These are phyloP conservation scores for Styphnolobium japonicum DNA, from an alignment of 306 rosid genomes.

Conservation along the genomic window DNA sequence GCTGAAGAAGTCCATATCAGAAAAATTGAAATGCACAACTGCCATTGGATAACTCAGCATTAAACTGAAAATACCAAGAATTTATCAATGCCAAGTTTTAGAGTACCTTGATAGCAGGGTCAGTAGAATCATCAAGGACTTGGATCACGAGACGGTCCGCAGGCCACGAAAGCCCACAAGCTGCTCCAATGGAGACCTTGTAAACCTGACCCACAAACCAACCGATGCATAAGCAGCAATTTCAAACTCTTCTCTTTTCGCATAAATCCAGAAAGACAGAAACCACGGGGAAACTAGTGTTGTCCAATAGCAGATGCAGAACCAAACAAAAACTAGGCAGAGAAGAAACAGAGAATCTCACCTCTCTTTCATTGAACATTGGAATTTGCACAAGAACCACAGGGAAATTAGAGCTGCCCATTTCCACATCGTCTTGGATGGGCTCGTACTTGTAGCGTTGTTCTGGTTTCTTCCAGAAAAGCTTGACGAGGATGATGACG, in stretches of 20 bases:
- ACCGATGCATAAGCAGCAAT: neutral
- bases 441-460: constrained; percentile 65
- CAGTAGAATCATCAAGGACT: constrained; percentile 96
- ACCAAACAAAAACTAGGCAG: neutral
- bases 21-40: neutral
- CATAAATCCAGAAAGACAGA: neutral
- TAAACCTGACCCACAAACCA: constrained; percentile 60
- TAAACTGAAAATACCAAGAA: neutral
- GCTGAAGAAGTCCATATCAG: neutral
- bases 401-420: constrained; percentile 79
- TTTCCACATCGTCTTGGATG: constrained; percentile 72
- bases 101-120: constrained; percentile 76
- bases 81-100: neutral
- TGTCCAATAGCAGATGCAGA: neutral
- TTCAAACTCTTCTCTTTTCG: neutral
- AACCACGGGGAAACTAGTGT: neutral
- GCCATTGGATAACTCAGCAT: neutral
- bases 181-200: constrained; percentile 97
- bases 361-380: constrained; percentile 97
- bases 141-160: constrained; percentile 95
- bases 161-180: constrained; percentile 97
- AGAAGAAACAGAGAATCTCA: constrained; percentile 1
- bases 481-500: constrained; percentile 79
- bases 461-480: constrained; percentile 93
- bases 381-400: constrained; percentile 94